Evolutionary conservation across 768 basidiomycete species (phyloP), one percentile per base, ranked within the genome.

Genomic region (Crepidotus variabilis): DNA sequence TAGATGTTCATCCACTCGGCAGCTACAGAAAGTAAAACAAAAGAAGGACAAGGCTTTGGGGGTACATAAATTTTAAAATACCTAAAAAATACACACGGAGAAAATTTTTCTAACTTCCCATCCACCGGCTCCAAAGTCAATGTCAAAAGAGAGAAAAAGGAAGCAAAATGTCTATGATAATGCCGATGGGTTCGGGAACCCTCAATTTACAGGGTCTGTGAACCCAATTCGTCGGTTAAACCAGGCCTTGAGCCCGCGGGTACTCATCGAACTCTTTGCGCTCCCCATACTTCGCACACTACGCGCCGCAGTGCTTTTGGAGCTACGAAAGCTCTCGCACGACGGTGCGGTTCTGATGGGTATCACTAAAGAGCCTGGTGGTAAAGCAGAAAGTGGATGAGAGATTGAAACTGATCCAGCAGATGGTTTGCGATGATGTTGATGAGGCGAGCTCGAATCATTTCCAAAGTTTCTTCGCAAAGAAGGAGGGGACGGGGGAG

Each of bases 241-340:
- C 75, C 77, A 78, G 22, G 72, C 68, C 52, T 72, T 72, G 62
- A 79, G 68, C 9, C 73, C 70, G 11, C 74, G 64, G 1, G 69
- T 69, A 56, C 72, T 76, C 7, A 71, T 67, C 16, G 71, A 71
- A 61, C 78, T 78, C 62, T 73, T 75, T 47, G 75, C 66, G 55
- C 77, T 78, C 52, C 72, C 73, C 32, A 77, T 62, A 56, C 78
- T 78, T 47, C 73, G 70, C 49, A 76, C 71, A 54, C 78, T 80
- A 58, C 74, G 67, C n/a, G 71, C 70, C 16, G 70, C 75, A 7
- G 66, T 62, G 53, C 78, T 74, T 58, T 66, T 68, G 16, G 67
- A 66, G 56, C 72, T 80, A 32, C 74, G 72, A 62, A 79, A 76
- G 61, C 77, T 79, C 64, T 82, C 81, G 51, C 75, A 66, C 2